These are phyloP conservation scores for Sambucus nigra DNA, from an alignment of 129 eudicot genomes.

Conservation along the genomic window DNA sequence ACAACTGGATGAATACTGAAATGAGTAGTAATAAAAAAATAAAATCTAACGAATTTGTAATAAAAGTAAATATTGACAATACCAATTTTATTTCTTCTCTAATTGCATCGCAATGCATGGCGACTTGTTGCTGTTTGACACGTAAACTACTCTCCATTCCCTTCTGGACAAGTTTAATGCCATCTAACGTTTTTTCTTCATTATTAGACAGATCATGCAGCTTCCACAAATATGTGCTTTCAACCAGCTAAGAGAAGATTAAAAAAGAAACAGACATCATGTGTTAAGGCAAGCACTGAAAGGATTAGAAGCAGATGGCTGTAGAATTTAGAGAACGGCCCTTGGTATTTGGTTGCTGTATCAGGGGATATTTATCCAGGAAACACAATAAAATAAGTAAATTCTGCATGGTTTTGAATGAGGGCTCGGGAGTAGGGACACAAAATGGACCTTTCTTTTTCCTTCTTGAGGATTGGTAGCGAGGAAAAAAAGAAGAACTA, in stretches of 20 bases:
- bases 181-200: constrained; percentile 50
- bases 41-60: neutral
- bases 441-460: too few relatives aligned
- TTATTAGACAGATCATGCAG: constrained; percentile 58
- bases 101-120: constrained; percentile 84
- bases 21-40: constrained; percentile 19
- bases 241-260: constrained; percentile 51
- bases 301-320: too few relatives aligned
- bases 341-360: too few relatives aligned
- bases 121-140: constrained; percentile 54
- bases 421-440: too few relatives aligned
- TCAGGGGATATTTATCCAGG: too few relatives aligned
- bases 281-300: constrained; percentile 2
- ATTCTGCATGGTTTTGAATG: too few relatives aligned
- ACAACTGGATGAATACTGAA: constrained; percentile 56
- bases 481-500: too few relatives aligned
- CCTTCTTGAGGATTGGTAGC: too few relatives aligned
- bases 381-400: too few relatives aligned
- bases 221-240: constrained; percentile 52
- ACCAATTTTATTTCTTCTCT: constrained; percentile 69
- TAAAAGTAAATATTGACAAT: constrained; percentile 1
- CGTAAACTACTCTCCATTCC: constrained; percentile 35
- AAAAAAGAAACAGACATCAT: neutral
- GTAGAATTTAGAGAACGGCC: too few relatives aligned
- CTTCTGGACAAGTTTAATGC: constrained; percentile 51